Percentiles rank a stretch among this genome's conserved stretches.
Conservation (phyloP, 2,329 filamentous ascomycete species). For the Gremmenia infestans region DNA sequence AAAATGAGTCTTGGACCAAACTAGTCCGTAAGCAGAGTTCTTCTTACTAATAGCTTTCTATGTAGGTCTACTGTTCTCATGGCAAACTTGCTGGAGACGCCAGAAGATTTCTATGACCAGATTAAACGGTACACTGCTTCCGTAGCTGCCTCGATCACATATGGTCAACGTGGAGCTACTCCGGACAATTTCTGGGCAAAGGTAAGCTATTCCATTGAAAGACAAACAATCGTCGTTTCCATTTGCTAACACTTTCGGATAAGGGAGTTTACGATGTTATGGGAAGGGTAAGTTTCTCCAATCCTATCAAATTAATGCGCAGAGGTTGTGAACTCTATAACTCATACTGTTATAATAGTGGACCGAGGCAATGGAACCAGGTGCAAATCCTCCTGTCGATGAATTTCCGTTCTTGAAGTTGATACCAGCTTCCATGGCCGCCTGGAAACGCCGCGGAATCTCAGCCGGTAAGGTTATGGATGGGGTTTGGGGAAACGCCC, state of each 20-base stretch:
- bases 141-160: constrained; percentile 15
- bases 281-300: too few species aligned
- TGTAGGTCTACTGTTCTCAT: not conserved
- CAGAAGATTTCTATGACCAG: constrained; percentile 2
- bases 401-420: constrained; percentile 29
- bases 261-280: too few species aligned
- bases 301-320: too few species aligned
- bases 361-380: constrained; percentile 27
- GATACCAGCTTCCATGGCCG: constrained; percentile 10
- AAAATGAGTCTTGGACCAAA: too few species aligned
- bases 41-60: too few species aligned
- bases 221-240: too few species aligned
- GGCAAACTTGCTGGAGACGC: not conserved
- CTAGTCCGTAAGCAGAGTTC: too few species aligned
- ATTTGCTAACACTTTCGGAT: too few species aligned
- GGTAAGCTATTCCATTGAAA: too few species aligned
- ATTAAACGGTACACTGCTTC: constrained; percentile 35
- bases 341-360: too few species aligned
- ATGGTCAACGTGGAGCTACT: not conserved
- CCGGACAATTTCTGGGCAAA: constrained; percentile 18
- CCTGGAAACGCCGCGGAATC: not conserved
- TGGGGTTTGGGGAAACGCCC: not conserved
- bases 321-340: too few species aligned
- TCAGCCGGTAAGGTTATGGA: not conserved
- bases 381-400: constrained; percentile 32